phyloP scores from a whole-genome alignment of 1,284 basidiomycete species.

The Tranzscheliella williamsii region DNA sequence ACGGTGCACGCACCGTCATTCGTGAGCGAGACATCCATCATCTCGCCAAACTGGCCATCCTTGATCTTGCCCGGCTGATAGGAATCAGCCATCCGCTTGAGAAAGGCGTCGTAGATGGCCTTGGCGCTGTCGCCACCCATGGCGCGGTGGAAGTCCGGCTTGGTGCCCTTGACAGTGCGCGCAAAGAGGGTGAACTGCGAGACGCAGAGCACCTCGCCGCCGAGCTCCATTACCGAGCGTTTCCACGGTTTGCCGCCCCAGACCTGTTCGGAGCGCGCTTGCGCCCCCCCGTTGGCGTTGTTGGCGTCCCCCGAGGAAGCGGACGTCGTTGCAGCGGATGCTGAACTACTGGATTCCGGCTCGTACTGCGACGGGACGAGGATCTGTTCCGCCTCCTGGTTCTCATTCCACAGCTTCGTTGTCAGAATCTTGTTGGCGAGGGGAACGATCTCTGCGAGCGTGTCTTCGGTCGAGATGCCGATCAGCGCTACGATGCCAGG shows the following conservation, averaged over 20 bases:
- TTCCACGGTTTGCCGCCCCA: constrained; percentile 55
- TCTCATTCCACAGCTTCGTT: constrained; percentile 55
- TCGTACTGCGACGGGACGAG: constrained; percentile 32
- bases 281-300: not conserved
- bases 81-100: constrained; percentile 32
- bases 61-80: constrained; percentile 44
- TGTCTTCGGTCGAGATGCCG: constrained; percentile 52
- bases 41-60: constrained; percentile 56
- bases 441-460: constrained; percentile 39
- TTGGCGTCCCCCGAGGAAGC: not conserved
- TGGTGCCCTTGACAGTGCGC: constrained; percentile 52
- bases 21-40: constrained; percentile 57
- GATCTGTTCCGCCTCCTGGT: constrained; percentile 25
- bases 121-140: constrained; percentile 44
- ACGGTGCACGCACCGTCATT: constrained; percentile 46
- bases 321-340: not conserved
- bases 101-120: constrained; percentile 46
- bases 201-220: constrained; percentile 56
- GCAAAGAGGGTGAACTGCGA: constrained; percentile 59
- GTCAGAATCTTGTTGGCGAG: constrained; percentile 47
- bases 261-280: constrained; percentile 31
- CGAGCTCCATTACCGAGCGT: constrained; percentile 46
- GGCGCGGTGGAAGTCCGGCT: constrained; percentile 56
- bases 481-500: constrained; percentile 56
- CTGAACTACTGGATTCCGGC: not conserved